Evolutionary conservation across 2,329 filamentous ascomycete species (phyloP), one percentile per base, ranked within the genome.

Genomic region (Samsoniella hepiali): DNA sequence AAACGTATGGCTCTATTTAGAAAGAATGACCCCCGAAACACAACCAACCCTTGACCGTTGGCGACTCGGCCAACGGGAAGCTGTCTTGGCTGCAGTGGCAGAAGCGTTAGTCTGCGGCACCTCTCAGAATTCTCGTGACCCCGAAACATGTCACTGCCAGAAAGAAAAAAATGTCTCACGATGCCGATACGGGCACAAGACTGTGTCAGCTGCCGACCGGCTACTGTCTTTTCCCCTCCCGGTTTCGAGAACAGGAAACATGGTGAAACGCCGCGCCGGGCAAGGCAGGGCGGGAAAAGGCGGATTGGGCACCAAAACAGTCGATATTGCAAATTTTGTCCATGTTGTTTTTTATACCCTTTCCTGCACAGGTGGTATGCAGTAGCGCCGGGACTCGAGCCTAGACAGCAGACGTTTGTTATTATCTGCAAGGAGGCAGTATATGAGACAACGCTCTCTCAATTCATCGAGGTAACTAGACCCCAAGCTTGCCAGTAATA

Each of bases 371-470:
- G n/a, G 31, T 38, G 15, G 6, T 17, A 38, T 54, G 50, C 50
- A 54, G 31, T 54, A 54, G 50, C 50, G 50, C 50, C 15, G 3
- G 31, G 9, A 15, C 22, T 15, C 4, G 7, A 8, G 50, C 7
- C 45, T 13, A 57, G 34, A 45, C 34, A 8, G 40, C 15, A 34
- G 27, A 54, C 9, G 3, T 11, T 32, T 49, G 27, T 49, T 40
- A 50, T 60, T 51, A 36, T 42, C 27, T 27, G 58, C 47, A 61
- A 29, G 58, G 58, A 61, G 58, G 34, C 36, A 22, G 44, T 10
- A 50, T n/a, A 58, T 58, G 36, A 42, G 22, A 51, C 22, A 22
- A n/a, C 34, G 53, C 29, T 5, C 17, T 13, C 5, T 29, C 17
- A 22, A 58, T 50, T 49, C 6, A 27, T 36, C 38, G 34, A 32